Percentiles rank a stretch among this genome's conserved stretches.
Conservation (phyloP, 345 rosid genomes). For the Salix koriyanagi region DNA sequence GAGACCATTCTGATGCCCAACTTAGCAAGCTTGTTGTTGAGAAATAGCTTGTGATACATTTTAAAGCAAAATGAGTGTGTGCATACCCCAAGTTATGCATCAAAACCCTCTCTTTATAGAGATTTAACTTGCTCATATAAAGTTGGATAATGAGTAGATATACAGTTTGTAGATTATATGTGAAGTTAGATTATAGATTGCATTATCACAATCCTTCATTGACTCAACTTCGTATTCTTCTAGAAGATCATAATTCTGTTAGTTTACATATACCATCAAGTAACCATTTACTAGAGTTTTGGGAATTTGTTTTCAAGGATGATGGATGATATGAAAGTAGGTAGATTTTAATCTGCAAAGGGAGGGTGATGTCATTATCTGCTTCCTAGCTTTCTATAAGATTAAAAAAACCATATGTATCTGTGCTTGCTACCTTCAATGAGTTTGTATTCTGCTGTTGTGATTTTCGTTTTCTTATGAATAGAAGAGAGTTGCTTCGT, state of each 20-base stretch:
- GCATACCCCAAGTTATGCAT: background rate
- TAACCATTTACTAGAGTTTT: background rate
- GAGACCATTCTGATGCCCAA: background rate
- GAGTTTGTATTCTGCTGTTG: background rate
- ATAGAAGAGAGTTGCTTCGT: background rate
- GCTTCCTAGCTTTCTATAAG: background rate
- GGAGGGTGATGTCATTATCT: background rate
- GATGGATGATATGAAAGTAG: background rate
- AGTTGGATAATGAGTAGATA: background rate
- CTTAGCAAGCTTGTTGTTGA: background rate
- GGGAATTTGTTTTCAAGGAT: background rate
- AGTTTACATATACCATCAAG: background rate
- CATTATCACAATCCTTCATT: background rate
- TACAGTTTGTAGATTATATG: background rate
- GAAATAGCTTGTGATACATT: background rate
- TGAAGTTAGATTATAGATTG: background rate
- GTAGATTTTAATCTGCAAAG: background rate
- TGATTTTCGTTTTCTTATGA: background rate
- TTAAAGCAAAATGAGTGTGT: background rate
- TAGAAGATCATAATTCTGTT: background rate
- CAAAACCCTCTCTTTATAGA: background rate
- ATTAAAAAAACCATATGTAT: background rate
- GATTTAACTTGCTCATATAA: background rate
- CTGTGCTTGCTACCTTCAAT: background rate
- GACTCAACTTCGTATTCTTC: background rate